Evolutionary conservation across 83 land plant genomes (phyloP).

Genomic region (Thuja plicata): DNA sequence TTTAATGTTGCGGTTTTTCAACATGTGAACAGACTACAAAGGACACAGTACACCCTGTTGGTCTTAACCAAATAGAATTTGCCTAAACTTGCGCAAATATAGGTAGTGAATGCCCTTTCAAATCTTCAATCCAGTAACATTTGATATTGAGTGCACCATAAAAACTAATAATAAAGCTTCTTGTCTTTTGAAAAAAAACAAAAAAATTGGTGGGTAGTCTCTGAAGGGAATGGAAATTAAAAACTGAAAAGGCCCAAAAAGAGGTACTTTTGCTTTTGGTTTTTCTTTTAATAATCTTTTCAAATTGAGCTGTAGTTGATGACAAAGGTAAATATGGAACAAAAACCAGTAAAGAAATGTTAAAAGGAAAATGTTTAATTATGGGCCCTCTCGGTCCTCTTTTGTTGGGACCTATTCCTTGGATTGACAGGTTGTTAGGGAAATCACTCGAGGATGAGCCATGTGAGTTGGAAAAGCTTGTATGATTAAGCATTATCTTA

Average conservation of each 20-base stretch:
- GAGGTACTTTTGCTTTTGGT: not conserved
- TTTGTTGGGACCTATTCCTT: conserved; percentile 1
- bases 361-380: not conserved
- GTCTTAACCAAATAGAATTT: not conserved
- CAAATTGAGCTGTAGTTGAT: not conserved
- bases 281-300: not conserved
- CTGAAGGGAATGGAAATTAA: too few relatives aligned
- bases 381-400: not conserved
- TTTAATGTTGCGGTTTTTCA: not conserved
- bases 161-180: too few relatives aligned
- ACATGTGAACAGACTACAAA: not conserved
- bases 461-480: conserved; percentile 12
- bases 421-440: conserved; percentile 10
- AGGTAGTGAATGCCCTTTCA: not conserved
- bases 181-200: not conserved
- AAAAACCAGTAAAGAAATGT: not conserved
- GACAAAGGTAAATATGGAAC: not conserved
- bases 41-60: not conserved
- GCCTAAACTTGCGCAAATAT: too few relatives aligned
- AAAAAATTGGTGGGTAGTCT: too few relatives aligned
- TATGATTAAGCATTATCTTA: not conserved
- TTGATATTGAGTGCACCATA: not conserved
- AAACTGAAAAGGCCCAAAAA: too few relatives aligned
- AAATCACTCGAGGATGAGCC: conserved; percentile 13
- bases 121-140: not conserved